phyloP scores from a whole-genome alignment of 441 rosid genomes.

The Pelargonium fulgidum region DNA sequence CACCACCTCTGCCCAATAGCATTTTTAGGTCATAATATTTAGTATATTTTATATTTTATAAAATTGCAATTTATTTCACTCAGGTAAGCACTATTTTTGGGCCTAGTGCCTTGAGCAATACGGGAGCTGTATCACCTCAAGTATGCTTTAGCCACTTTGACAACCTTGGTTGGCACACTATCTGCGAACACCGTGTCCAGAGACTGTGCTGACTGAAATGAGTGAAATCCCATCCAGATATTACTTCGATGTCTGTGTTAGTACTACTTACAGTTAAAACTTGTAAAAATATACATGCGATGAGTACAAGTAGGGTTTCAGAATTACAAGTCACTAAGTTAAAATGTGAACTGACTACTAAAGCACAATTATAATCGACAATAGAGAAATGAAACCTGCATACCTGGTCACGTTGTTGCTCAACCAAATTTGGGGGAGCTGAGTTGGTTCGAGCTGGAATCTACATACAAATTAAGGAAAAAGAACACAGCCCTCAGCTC shows the following conservation, averaged over 20 bases:
- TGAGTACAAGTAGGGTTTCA: neutral
- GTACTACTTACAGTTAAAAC: neutral
- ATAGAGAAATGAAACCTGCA: neutral
- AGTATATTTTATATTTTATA: too few relatives aligned
- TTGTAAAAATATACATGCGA: neutral
- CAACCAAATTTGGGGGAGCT: constrained; percentile 97
- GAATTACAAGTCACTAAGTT: neutral
- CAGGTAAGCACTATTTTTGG: too few relatives aligned
- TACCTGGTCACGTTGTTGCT: constrained; percentile 92
- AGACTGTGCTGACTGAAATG: neutral
- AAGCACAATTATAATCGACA: neutral
- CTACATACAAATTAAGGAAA: constrained; percentile 29
- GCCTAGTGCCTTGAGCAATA: too few relatives aligned
- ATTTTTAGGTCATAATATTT: too few relatives aligned
- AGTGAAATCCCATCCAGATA: neutral
- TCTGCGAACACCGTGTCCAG: too few relatives aligned
- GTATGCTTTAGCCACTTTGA: too few relatives aligned
- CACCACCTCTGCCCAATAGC: too few relatives aligned
- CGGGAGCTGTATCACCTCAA: too few relatives aligned
- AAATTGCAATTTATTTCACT: too few relatives aligned
- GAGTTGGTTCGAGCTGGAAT: constrained; percentile 96
- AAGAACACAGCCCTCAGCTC: constrained; percentile 19
- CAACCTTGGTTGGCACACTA: too few relatives aligned
- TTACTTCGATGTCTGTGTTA: neutral
- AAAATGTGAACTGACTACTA: neutral